Conservation (phyloP, 73 alveolate species). For the Tetrahymena malaccensis region DNA sequence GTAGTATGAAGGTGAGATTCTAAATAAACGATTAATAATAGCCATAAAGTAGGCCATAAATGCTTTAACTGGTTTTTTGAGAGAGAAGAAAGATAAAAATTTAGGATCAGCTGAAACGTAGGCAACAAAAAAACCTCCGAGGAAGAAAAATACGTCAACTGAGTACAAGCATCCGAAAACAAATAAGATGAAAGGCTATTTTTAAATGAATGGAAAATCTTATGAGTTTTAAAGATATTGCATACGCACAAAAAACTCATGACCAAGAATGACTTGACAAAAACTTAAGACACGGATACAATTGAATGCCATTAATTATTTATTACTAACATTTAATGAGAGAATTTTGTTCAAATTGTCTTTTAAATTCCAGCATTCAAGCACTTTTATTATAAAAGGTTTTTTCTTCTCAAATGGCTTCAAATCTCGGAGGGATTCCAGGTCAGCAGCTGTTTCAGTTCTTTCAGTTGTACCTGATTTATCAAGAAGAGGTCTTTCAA, state of each 20-base stretch:
- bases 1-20: neutral
- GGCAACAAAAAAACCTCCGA: constrained; percentile 44
- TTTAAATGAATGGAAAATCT: neutral
- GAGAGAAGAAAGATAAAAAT: neutral
- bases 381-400: neutral
- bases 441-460: neutral
- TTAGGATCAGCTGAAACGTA: neutral
- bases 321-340: neutral
- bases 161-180: constrained; percentile 10
- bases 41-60: neutral
- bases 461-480: neutral
- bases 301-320: neutral
- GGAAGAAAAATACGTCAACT: constrained; percentile 38
- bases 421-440: neutral
- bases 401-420: neutral
- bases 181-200: neutral
- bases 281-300: constrained; percentile 5
- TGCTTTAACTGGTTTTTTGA: neutral
- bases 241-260: neutral
- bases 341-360: constrained; percentile 5
- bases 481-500: no score
- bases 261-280: constrained; percentile 8
- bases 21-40: neutral
- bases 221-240: neutral
- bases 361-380: neutral